phyloP scores from a whole-genome alignment of 1,284 basidiomycete species.

The Pseudozyma tsukubaensis region DNA sequence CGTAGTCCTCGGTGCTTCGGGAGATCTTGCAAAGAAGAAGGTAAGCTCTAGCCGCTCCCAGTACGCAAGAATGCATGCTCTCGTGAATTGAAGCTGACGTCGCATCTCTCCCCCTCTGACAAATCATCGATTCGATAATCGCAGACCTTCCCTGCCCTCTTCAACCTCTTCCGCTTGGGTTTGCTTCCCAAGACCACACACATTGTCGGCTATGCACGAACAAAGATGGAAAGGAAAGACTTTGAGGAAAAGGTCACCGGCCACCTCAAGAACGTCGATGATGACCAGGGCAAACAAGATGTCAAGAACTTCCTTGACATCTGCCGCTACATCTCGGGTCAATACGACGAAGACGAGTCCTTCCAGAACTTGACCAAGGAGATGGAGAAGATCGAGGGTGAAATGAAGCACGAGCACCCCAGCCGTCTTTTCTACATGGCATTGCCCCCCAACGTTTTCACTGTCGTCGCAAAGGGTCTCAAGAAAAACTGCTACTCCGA shows the following conservation, averaged over 20 bases:
- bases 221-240: conserved; percentile 66
- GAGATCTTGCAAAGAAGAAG: conserved; percentile 99
- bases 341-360: conserved; percentile 64
- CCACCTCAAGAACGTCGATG: conserved; percentile 54
- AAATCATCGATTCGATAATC: no score
- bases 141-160: conserved; percentile 64
- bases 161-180: conserved; percentile 62
- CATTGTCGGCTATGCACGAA: conserved; percentile 69
- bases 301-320: conserved; percentile 58
- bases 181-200: conserved; percentile 60
- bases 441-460: conserved; percentile 66
- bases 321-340: conserved; percentile 65
- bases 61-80: no score
- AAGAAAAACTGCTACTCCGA: conserved; percentile 65
- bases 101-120: no score
- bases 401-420: conserved; percentile 40
- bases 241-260: conserved; percentile 64
- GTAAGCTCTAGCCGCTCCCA: conserved; percentile 69
- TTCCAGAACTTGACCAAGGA: conserved; percentile 63
- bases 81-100: background rate
- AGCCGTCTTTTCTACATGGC: conserved; percentile 68
- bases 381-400: conserved; percentile 56
- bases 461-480: conserved; percentile 64
- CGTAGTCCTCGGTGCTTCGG: conserved; percentile 92
- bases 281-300: conserved; percentile 53